phyloP scores from a whole-genome alignment of 768 basidiomycete genomes.

The Lactarius vividus region DNA sequence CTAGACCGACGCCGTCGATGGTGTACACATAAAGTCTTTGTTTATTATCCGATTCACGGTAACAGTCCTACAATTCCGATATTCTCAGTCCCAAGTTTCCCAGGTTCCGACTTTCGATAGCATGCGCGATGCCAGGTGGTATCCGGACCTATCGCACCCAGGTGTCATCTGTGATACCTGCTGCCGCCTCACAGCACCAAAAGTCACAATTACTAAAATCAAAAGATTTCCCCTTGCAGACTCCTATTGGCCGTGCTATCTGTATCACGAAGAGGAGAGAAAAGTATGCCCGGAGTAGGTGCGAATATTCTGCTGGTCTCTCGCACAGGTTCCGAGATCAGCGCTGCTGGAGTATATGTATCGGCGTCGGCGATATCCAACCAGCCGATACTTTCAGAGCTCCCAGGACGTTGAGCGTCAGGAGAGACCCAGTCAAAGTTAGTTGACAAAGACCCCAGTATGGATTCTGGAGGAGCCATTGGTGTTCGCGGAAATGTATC shows the following conservation, averaged over 20 bases:
- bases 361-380: neutral
- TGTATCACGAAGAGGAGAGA: slow-evolving; percentile 34
- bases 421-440: slow-evolving; percentile 1
- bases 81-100: neutral
- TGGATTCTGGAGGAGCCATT: neutral
- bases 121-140: neutral
- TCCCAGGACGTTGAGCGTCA: neutral
- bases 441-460: neutral
- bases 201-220: neutral
- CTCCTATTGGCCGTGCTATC: neutral
- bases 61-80: neutral
- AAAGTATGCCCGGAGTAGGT: slow-evolving; percentile 30
- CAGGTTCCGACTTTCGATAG: neutral
- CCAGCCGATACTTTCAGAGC: neutral
- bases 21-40: neutral
- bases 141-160: neutral
- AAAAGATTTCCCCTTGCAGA: slow-evolving; percentile 3
- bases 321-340: neutral
- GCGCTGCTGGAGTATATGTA: neutral
- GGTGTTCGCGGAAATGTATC: neutral
- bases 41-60: neutral
- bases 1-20: neutral
- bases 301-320: slow-evolving; percentile 23
- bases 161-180: neutral
- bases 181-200: neutral